Evolutionary conservation across 768 basidiomycete species (phyloP).

Genomic region (Mycena rosella): DNA sequence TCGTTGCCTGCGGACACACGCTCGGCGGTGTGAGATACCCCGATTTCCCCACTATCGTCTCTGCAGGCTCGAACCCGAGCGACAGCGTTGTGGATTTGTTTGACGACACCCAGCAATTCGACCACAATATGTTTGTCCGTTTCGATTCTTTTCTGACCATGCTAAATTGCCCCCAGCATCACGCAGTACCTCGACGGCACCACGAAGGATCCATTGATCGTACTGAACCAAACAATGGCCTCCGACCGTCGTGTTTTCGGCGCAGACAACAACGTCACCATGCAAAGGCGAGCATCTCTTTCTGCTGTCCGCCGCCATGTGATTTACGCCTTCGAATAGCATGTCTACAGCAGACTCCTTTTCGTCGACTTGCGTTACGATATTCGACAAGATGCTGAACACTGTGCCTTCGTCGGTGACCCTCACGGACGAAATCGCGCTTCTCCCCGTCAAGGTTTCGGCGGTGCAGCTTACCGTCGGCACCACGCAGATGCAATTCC

Average conservation of each 20-base stretch:
- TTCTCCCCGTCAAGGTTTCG: slow-evolving; percentile 33
- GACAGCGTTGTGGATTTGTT: slow-evolving; percentile 50
- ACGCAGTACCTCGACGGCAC: slow-evolving; percentile 55
- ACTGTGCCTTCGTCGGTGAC: slow-evolving; percentile 39
- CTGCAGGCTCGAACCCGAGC: slow-evolving; percentile 45
- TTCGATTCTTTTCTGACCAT: background rate
- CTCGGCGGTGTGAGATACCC: slow-evolving; percentile 62
- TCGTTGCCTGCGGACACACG: slow-evolving; percentile 66
- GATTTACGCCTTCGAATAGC: background rate
- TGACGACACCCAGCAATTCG: slow-evolving; percentile 49
- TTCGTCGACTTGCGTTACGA: slow-evolving; percentile 28
- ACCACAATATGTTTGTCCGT: slow-evolving; percentile 32
- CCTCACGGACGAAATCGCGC: slow-evolving; percentile 36
- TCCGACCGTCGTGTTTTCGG: slow-evolving; percentile 58
- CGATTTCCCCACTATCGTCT: slow-evolving; percentile 60
- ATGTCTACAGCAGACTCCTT: slow-evolving; percentile 28
- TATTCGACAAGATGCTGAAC: slow-evolving; percentile 41
- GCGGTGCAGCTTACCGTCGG: slow-evolving; percentile 32
- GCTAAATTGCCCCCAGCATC: slow-evolving; percentile 42
- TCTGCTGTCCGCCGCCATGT: too few species aligned
- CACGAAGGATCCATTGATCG: slow-evolving; percentile 55
- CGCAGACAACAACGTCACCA: slow-evolving; percentile 55
- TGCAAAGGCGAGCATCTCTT: slow-evolving; percentile 48
- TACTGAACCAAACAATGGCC: slow-evolving; percentile 49
- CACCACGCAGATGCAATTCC: slow-evolving; percentile 28